A percentile compares a stretch with the other conserved stretches of the same genome.
phyloP scores from a whole-genome alignment of 2,329 filamentous ascomycete genomes.

The Ceratocystis albifundus region DNA sequence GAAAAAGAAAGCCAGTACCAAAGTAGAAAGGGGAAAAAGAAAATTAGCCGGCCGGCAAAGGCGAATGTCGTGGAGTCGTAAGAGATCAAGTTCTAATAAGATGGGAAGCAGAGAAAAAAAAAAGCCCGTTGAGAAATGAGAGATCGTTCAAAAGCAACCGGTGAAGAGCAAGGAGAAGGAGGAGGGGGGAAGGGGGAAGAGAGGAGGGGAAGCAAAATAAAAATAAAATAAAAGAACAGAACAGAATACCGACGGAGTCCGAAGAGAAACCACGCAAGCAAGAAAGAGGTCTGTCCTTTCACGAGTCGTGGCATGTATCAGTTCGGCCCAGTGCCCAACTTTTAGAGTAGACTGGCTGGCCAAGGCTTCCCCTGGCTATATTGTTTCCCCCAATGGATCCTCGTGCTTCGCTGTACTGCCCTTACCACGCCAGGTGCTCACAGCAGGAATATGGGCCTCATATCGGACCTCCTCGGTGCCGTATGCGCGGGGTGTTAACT shows the following conservation, averaged over 20 bases:
- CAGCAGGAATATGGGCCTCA: slow-evolving; percentile 84
- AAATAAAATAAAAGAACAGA: neutral
- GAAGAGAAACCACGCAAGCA: neutral
- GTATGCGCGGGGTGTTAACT: slow-evolving; percentile 88
- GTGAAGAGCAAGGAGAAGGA: too few relatives aligned
- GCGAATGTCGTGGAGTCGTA: slow-evolving; percentile 4
- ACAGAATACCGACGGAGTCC: slow-evolving; percentile 1
- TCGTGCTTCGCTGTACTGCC: slow-evolving; percentile 86
- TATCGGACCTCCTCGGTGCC: slow-evolving; percentile 81
- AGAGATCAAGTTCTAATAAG: slow-evolving; percentile 5
- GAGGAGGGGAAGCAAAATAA: neutral
- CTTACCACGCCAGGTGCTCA: slow-evolving; percentile 92
- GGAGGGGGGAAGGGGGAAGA: too few relatives aligned
- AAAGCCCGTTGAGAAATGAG: neutral
- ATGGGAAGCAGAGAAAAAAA: neutral
- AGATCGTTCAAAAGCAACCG: neutral
- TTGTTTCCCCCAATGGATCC: slow-evolving; percentile 37
- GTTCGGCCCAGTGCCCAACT: too few relatives aligned
- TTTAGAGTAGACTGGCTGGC: too few relatives aligned
- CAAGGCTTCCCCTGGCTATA: slow-evolving; percentile 16
- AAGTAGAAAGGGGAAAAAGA: slow-evolving; percentile 6
- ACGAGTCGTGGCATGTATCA: too few relatives aligned
- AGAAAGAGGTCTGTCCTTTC: too few relatives aligned
- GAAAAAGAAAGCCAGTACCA: slow-evolving; percentile 16
- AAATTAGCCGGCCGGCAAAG: neutral